phyloP scores from a whole-genome alignment of 2,329 filamentous ascomycete genomes.

The Hypoxylon sp. region DNA sequence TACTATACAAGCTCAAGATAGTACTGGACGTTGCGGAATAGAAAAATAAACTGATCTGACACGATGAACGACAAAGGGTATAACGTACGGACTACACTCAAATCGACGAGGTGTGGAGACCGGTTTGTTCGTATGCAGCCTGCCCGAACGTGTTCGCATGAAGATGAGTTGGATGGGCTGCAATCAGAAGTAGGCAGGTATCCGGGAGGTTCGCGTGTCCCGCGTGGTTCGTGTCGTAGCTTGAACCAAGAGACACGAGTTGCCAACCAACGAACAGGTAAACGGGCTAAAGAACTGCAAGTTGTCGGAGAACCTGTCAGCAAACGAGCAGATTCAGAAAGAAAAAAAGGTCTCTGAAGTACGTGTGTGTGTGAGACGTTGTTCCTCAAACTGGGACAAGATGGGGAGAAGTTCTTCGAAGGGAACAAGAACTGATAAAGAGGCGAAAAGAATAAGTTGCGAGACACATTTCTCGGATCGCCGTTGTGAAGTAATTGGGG shows the following conservation, averaged over 20 bases:
- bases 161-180: slow-evolving; percentile 52
- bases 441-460: slow-evolving; percentile 45
- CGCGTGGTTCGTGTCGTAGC: slow-evolving; percentile 48
- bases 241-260: slow-evolving; percentile 45
- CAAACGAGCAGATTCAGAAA: slow-evolving; percentile 45
- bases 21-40: background rate
- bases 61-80: slow-evolving; percentile 35
- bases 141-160: slow-evolving; percentile 62
- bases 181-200: slow-evolving; percentile 55
- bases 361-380: slow-evolving; percentile 50
- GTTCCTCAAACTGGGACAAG: slow-evolving; percentile 49
- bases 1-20: slow-evolving; percentile 3
- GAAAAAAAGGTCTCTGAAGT: slow-evolving; percentile 33
- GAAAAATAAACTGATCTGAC: slow-evolving; percentile 39
- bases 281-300: slow-evolving; percentile 44
- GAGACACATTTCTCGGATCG: slow-evolving; percentile 51
- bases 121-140: slow-evolving; percentile 58
- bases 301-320: slow-evolving; percentile 45
- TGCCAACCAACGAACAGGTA: slow-evolving; percentile 42
- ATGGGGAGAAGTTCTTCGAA: slow-evolving; percentile 44
- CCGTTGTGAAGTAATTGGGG: slow-evolving; percentile 47
- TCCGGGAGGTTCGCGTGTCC: slow-evolving; percentile 53
- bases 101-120: slow-evolving; percentile 51
- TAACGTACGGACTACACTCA: slow-evolving; percentile 41
- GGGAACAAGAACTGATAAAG: slow-evolving; percentile 48